phyloP scores from a whole-genome alignment of 2,329 filamentous ascomycete genomes.

The Dothistroma pini region DNA sequence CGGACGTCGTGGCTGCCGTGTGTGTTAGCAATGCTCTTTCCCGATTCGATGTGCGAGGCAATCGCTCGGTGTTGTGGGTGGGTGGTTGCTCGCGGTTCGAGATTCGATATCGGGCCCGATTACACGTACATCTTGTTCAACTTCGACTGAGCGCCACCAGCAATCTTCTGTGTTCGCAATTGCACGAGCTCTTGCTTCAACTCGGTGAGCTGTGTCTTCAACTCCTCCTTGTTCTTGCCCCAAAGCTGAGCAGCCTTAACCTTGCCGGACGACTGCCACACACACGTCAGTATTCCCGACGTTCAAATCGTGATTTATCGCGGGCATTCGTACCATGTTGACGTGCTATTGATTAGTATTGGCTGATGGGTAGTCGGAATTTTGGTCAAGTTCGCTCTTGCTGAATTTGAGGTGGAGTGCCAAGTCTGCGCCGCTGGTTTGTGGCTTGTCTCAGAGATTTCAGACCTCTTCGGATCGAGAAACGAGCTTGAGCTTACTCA shows the following conservation, averaged over 20 bases:
- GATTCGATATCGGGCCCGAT: neutral
- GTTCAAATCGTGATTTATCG: neutral
- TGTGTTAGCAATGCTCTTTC: conserved; percentile 11
- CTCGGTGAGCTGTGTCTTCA: conserved; percentile 91
- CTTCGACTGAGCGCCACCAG: conserved; percentile 87
- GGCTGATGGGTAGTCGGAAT: neutral
- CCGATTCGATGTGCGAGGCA: neutral
- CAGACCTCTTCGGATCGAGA: neutral
- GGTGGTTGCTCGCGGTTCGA: neutral
- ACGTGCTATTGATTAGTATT: conserved; percentile 26
- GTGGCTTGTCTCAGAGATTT: no score
- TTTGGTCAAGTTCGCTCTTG: neutral
- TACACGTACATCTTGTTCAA: conserved; percentile 87
- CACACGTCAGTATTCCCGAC: conserved; percentile 19
- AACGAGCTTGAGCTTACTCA: no score
- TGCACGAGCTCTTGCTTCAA: conserved; percentile 95
- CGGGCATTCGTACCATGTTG: conserved; percentile 30
- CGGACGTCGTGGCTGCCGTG: conserved; percentile 83
- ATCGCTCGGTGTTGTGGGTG: neutral
- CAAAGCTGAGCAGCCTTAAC: conserved; percentile 97
- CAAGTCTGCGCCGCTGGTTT: no score
- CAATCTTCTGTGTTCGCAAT: conserved; percentile 97
- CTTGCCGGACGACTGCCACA: conserved; percentile 58
- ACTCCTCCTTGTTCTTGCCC: conserved; percentile 99
- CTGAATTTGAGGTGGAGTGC: no score